phyloP scores from a whole-genome alignment of 1,139 yeast genomes.

The Suhomyces ambrosiae region DNA sequence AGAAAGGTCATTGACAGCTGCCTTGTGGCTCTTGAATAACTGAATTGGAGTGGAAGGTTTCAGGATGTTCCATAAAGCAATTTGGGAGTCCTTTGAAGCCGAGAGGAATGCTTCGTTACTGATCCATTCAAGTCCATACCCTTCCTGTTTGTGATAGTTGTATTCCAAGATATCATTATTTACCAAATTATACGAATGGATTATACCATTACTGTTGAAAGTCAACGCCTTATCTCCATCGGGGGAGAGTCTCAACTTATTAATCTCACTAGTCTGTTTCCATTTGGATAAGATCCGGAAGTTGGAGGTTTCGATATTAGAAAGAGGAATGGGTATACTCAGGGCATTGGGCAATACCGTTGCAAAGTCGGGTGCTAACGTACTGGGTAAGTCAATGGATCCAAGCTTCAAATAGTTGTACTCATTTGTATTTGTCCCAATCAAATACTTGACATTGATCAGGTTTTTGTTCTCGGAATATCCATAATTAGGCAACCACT shows the following conservation, averaged over 20 bases:
- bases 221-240: slow-evolving; percentile 45
- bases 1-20: slow-evolving; percentile 58
- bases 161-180: slow-evolving; percentile 36
- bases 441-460: slow-evolving; percentile 43
- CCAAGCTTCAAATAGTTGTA: slow-evolving; percentile 51
- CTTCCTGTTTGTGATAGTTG: slow-evolving; percentile 65
- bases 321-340: slow-evolving; percentile 31
- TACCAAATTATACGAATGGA: slow-evolving; percentile 35
- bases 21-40: slow-evolving; percentile 47
- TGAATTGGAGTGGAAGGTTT: slow-evolving; percentile 47
- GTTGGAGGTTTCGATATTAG: slow-evolving; percentile 24
- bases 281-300: slow-evolving; percentile 46
- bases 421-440: slow-evolving; percentile 51
- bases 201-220: slow-evolving; percentile 53
- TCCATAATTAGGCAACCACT: slow-evolving; percentile 48
- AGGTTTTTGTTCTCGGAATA: slow-evolving; percentile 31
- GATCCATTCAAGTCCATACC: slow-evolving; percentile 72
- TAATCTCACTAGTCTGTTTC: slow-evolving; percentile 59
- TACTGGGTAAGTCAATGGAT: slow-evolving; percentile 52
- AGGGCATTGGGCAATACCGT: slow-evolving; percentile 22
- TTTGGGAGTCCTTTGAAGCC: slow-evolving; percentile 66
- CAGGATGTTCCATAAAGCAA: slow-evolving; percentile 69
- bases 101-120: slow-evolving; percentile 53
- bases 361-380: slow-evolving; percentile 44
- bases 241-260: slow-evolving; percentile 44